Percentiles rank a stretch among this genome's conserved stretches.
phyloP scores from a whole-genome alignment of 2,329 filamentous ascomycete genomes.

The Exserohilum turcica region DNA sequence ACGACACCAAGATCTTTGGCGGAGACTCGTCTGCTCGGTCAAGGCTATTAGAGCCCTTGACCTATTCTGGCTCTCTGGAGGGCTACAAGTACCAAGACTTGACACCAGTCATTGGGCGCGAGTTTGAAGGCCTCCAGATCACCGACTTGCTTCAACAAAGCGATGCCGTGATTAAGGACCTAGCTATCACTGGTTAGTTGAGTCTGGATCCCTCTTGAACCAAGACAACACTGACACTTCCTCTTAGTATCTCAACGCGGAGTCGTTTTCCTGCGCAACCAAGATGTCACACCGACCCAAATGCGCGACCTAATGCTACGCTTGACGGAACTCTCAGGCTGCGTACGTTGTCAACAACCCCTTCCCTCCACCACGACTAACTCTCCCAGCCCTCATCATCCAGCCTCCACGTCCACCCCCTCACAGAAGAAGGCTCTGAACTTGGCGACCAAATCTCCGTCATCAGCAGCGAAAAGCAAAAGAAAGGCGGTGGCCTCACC shows the following conservation, averaged over 20 bases:
- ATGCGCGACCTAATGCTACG: conserved; percentile 68
- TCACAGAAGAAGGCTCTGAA: conserved; percentile 55
- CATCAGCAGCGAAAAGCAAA: conserved; percentile 47
- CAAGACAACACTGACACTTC: background rate
- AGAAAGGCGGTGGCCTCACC: conserved; percentile 36
- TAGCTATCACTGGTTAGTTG: conserved; percentile 64
- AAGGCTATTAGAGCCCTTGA: conserved; percentile 26
- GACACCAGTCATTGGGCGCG: conserved; percentile 58
- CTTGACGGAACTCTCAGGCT: conserved; percentile 63
- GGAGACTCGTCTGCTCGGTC: conserved; percentile 30
- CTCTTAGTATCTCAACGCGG: conserved; percentile 67
- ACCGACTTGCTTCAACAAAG: conserved; percentile 40
- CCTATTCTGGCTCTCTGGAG: conserved; percentile 34
- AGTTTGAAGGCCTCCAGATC: conserved; percentile 50
- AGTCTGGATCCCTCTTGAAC: background rate
- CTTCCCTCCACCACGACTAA: conserved; percentile 4
- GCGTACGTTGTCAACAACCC: conserved; percentile 52
- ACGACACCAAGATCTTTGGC: conserved; percentile 20
- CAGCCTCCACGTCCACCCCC: conserved; percentile 34
- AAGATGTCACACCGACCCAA: conserved; percentile 60
- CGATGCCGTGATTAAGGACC: conserved; percentile 47
- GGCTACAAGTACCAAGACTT: conserved; percentile 47
- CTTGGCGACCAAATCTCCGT: conserved; percentile 48
- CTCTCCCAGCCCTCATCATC: conserved; percentile 31
- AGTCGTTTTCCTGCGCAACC: conserved; percentile 72